Base-by-base conservation (phyloP, 148 eudicot genomes). In the Fagopyrum esculentum region DNA sequence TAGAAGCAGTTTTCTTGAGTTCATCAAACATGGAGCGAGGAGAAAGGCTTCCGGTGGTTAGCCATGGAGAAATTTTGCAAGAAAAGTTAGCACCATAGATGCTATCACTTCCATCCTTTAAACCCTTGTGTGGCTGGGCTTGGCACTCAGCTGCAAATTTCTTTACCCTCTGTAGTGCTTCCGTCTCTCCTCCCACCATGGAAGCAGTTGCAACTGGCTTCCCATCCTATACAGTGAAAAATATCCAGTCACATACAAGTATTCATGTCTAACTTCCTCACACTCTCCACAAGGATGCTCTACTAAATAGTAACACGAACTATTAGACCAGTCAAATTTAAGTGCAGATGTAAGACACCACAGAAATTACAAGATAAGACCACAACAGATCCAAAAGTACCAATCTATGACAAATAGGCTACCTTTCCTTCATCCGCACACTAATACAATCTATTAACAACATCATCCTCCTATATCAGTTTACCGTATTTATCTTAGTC, bases 21-120 rank as follows among this genome's bases (percentile, higher is more conserved):
- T 91, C 98, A 77, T 90, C 98, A 81, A 94, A 94, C 97, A 94
- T 88, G 79, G 83, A 81, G 12, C 98, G 90, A 26, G 98, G 98
- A 74, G 98, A 94, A 69, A 94, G 90, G 78, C 98, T 91, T 78
- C 98, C 98, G 89, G 87, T 89, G 29, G 96, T 85, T 71, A 94
- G 89, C 98, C 98, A 94, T 26, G 98, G 98, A 40, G 98, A 91
- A 75, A 94, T 89, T 89, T 89, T 94, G 89, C 98, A 91, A 1
- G 96, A 94, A 71, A 94, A 94, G 79, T 94, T 94, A 75, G 98
- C 97, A 75, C 98, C 98, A 72, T 88, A 90, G 45, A 94, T 86
- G 86, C 92, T 87, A 80, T 87, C 83, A 74, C 84, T 82, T 44
- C 93, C 91, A 69, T 88, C 88, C 82, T 88, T 87, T 76, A 79